Evolutionary conservation across 2,329 filamentous ascomycete genomes (phyloP).

Genomic region (Reticulascus tulasneorum): DNA sequence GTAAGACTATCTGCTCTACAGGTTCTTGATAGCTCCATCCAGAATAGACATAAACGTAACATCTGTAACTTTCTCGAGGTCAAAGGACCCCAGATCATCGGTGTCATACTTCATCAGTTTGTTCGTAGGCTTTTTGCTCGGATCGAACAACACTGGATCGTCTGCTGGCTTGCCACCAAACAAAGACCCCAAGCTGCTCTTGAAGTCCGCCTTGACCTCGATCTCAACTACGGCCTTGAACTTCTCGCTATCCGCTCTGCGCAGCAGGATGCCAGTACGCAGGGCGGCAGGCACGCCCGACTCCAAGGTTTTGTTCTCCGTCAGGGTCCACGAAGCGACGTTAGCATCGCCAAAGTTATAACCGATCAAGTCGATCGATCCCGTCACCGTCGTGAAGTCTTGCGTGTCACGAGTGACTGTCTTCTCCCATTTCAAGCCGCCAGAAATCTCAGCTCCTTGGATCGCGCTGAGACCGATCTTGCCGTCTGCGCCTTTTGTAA

Average conservation of each 20-base stretch:
- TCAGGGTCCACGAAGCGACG: slow-evolving; percentile 20
- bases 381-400: slow-evolving; percentile 15
- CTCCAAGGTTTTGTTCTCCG: slow-evolving; percentile 19
- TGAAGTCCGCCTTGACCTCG: slow-evolving; percentile 22
- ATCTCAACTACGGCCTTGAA: slow-evolving; percentile 25
- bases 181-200: slow-evolving; percentile 19
- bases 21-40: background rate
- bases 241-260: slow-evolving; percentile 18
- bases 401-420: slow-evolving; percentile 14
- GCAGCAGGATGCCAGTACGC: slow-evolving; percentile 18
- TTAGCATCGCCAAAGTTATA: slow-evolving; percentile 14
- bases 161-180: slow-evolving; percentile 16
- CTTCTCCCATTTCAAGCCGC: slow-evolving; percentile 16
- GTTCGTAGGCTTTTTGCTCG: slow-evolving; percentile 11
- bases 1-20: too few species aligned
- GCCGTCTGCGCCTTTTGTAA: slow-evolving; percentile 3
- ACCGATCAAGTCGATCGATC: slow-evolving; percentile 15
- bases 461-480: slow-evolving; percentile 5
- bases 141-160: slow-evolving; percentile 16
- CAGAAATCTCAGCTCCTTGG: slow-evolving; percentile 12
- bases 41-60: slow-evolving; percentile 3
- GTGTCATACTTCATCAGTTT: slow-evolving; percentile 14
- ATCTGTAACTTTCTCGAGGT: slow-evolving; percentile 13
- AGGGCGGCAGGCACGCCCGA: slow-evolving; percentile 18
- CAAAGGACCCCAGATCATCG: slow-evolving; percentile 8